These are phyloP conservation scores for Kazachstania martiniae DNA, from an alignment of 805 yeast species.

Conservation along the genomic window DNA sequence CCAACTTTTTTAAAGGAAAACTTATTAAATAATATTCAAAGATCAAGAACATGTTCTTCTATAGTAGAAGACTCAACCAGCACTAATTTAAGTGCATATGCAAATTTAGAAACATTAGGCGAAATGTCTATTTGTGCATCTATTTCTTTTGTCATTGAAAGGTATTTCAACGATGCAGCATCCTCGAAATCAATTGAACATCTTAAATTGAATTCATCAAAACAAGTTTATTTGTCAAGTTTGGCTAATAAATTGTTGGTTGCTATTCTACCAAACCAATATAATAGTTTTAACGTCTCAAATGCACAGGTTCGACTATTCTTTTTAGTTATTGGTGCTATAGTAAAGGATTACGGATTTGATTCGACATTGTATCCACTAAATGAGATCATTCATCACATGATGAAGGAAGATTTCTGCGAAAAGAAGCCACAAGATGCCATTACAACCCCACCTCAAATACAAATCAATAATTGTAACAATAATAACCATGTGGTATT, in stretches of 20 bases:
- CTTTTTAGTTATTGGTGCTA: conserved; percentile 42
- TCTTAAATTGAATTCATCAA: not conserved
- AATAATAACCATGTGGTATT: conserved; percentile 24
- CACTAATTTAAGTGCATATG: conserved; percentile 20
- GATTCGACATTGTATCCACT: conserved; percentile 54
- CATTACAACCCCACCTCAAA: conserved; percentile 12
- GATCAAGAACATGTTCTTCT: conserved; percentile 47
- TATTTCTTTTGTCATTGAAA: conserved; percentile 51
- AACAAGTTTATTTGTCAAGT: not conserved
- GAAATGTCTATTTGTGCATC: conserved; percentile 43
- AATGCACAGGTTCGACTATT: conserved; percentile 1
- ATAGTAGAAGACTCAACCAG: conserved; percentile 25
- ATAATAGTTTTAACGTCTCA: not conserved
- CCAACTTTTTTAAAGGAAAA: conserved; percentile 27
- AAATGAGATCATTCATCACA: conserved; percentile 39
- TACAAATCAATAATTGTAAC: not conserved
- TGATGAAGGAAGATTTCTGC: conserved; percentile 1
- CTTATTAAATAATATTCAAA: conserved; percentile 40
- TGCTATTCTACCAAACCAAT: no score
- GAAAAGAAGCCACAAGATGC: no score
- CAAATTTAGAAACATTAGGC: conserved; percentile 49
- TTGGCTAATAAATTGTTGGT: not conserved
- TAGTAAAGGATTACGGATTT: conserved; percentile 73
- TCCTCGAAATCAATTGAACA: not conserved
- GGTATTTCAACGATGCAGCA: conserved; percentile 34